A percentile compares a stretch with the other conserved stretches of the same genome.
Evolutionary conservation across 352 stramenopile genomes (phyloP).

Genomic region (Pythium volutum): DNA sequence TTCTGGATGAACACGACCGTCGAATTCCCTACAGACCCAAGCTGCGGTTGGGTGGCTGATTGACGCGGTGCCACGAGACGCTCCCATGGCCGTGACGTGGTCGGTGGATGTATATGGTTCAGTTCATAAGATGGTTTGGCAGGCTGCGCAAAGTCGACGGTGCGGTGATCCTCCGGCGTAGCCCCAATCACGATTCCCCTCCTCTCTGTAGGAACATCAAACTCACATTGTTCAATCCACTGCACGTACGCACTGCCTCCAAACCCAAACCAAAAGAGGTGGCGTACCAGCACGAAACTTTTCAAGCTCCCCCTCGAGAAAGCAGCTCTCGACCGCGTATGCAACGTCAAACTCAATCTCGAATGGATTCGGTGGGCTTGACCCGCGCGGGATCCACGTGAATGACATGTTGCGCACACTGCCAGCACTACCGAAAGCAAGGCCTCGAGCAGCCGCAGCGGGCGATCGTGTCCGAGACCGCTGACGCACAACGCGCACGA

Average conservation of each 20-base stretch:
- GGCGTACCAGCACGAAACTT: conserved; percentile 37
- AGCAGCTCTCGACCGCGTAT: conserved; percentile 4
- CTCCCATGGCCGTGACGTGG: not conserved
- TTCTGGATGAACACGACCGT: conserved; percentile 10
- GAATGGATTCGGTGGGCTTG: conserved; percentile 36
- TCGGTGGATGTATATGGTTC: too few relatives aligned
- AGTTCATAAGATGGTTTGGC: too few relatives aligned
- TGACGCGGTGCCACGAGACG: not conserved
- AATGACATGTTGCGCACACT: not conserved
- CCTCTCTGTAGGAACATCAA: conserved; percentile 34
- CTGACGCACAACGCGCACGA: not conserved
- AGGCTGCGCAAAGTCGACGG: too few relatives aligned
- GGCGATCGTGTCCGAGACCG: not conserved
- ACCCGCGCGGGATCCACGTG: not conserved
- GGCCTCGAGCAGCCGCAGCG: not conserved
- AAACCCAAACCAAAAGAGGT: not conserved
- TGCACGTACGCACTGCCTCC: too few relatives aligned
- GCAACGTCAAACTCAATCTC: conserved; percentile 45
- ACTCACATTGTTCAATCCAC: not conserved
- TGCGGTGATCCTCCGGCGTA: conserved; percentile 36
- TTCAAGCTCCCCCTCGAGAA: conserved; percentile 35
- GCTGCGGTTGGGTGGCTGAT: not conserved
- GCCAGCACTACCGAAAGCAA: not conserved
- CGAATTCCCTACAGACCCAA: not conserved
- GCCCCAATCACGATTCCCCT: conserved; percentile 38